Evolutionary conservation across 176 grass and related monocot species (phyloP), one percentile per base, ranked within the genome.

Genomic region (Otatea glauca): DNA sequence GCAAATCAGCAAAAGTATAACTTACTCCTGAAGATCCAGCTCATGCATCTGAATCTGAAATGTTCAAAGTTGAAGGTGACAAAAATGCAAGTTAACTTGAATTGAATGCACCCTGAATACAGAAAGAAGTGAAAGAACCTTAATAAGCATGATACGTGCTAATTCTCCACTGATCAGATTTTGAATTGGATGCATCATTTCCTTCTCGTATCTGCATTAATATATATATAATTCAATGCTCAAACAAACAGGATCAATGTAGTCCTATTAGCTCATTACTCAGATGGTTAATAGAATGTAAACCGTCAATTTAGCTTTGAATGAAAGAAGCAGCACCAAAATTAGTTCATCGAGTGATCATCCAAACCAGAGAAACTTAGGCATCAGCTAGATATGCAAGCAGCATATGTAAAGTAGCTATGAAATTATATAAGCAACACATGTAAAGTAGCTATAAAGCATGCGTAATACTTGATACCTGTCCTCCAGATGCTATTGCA

Each of bases 1-100:
- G 42, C 9, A 15, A 55, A 68, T 69, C 23, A 72, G 42, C 9
- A 15, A 55, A 68, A 62, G 47, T 67, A 70, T 43, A 55, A 95
- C 96, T 93, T 88, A 98, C 96, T 90, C 91, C 76, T 98, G 89
- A 81, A 98, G 86, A 91, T 98, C 96, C 77, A 98, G 80, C 55
- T 95, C 93, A 44, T 93, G 93, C 89, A 91, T 98, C 85, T 98
- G 96, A 89, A 98, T 93, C 96, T 98, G 93, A 85, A 81, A 92
- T 73, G 39, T 77, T 70, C 32, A 85, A 87, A 75, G 62, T 20
- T 54, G 37, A 62, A 78, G 45, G 51, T 85, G 49, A 80, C 88
- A 84, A 44, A 88, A 64, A 89, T 35, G 9, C 20, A 79, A 70
- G 20, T 84, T 20, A 32, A 76, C n/a, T 58, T 79, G 29, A 81